Conservation (phyloP, 179 eudicot genomes). For the Patellifolia procumbens region DNA sequence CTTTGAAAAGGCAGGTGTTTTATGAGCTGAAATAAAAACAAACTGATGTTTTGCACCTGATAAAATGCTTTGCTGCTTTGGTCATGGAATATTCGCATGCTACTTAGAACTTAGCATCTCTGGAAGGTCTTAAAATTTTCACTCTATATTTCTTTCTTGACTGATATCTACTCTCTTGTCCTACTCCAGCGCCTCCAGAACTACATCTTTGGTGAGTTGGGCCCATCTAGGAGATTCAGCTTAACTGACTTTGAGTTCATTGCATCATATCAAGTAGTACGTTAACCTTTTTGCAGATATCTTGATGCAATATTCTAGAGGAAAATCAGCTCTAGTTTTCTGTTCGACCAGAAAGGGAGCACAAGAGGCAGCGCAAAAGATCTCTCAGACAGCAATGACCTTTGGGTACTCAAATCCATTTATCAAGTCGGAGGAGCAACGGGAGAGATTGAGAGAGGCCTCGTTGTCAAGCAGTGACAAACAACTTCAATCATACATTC, state of each 20-base stretch:
- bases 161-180: conserved; percentile 35
- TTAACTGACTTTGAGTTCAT: not conserved
- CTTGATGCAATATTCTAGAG: conserved; percentile 91
- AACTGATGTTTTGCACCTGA: conserved; percentile 6
- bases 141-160: conserved; percentile 16
- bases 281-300: conserved; percentile 52
- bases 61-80: not conserved
- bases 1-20: conserved; percentile 74
- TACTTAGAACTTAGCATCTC: not conserved
- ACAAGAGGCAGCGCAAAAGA: conserved; percentile 92
- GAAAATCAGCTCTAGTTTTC: conserved; percentile 87
- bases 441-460: conserved; percentile 88
- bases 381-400: conserved; percentile 84
- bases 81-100: not conserved
- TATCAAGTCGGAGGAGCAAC: conserved; percentile 82
- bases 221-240: conserved; percentile 4
- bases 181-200: conserved; percentile 91
- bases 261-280: conserved; percentile 2
- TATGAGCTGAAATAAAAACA: conserved; percentile 3
- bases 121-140: conserved; percentile 15
- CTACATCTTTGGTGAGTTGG: conserved; percentile 75
- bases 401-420: conserved; percentile 93
- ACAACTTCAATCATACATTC: conserved; percentile 90
- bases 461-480: conserved; percentile 84
- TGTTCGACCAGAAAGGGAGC: conserved; percentile 99